phyloP scores from a whole-genome alignment of 768 basidiomycete species.

The Tulasnella sp. region DNA sequence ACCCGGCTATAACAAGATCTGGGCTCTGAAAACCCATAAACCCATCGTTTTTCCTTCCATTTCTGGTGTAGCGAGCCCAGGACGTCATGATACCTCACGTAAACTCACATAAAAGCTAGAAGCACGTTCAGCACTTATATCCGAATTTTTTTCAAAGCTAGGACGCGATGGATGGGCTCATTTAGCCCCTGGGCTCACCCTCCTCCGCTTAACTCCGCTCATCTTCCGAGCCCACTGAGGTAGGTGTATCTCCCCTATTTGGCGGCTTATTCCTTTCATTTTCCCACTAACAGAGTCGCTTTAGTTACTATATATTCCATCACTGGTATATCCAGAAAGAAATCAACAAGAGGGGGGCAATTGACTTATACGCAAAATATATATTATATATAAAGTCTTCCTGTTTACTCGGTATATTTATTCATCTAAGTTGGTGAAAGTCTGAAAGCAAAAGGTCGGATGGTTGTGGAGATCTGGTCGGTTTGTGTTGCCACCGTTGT shows the following conservation, averaged over 20 bases:
- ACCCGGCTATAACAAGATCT: background rate
- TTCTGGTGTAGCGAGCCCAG: background rate
- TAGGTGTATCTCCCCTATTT: background rate
- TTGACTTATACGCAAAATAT: too few species aligned
- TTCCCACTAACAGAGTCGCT: background rate
- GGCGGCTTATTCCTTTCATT: background rate
- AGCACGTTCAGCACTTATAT: background rate
- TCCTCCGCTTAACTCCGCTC: background rate
- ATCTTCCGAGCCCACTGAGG: background rate
- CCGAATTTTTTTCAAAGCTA: background rate
- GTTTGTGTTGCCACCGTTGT: too few species aligned
- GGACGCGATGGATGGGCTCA: background rate
- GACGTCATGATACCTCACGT: background rate
- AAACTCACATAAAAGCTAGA: background rate
- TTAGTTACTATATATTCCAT: background rate
- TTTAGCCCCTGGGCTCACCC: background rate
- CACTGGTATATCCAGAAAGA: background rate
- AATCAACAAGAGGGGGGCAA: too few species aligned
- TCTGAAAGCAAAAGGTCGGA: too few species aligned
- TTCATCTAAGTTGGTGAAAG: too few species aligned
- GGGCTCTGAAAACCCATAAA: background rate
- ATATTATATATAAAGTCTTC: too few species aligned
- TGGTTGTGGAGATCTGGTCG: too few species aligned
- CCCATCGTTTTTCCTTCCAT: background rate
- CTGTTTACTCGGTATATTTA: too few species aligned